These are phyloP conservation scores for Botrytis fragariae DNA, from an alignment of 2,329 filamentous ascomycete genomes.

Conservation along the genomic window DNA sequence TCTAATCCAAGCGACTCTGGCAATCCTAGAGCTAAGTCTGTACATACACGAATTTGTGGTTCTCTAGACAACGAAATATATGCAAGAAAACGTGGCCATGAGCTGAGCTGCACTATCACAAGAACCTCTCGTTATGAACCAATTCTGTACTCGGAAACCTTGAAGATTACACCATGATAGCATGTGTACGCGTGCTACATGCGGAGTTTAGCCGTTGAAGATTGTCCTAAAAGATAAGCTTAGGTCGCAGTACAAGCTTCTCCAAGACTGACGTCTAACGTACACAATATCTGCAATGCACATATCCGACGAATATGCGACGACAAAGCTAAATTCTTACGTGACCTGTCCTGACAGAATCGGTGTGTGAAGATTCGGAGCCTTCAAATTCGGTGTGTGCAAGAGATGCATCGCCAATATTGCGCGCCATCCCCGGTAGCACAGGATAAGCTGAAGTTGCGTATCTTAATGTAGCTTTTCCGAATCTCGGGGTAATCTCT, in stretches of 20 bases:
- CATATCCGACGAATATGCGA: not conserved
- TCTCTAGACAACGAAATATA: not conserved
- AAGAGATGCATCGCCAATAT: not conserved
- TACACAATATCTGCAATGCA: not conserved
- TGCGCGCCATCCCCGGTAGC: not conserved
- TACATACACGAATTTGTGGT: not conserved
- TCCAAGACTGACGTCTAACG: not conserved
- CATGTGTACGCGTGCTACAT: not conserved
- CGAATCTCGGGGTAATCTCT: not conserved
- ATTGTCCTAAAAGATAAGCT: not conserved
- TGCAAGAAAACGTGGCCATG: not conserved
- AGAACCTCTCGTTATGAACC: not conserved
- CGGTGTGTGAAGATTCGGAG: not conserved
- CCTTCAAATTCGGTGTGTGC: not conserved
- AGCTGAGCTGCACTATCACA: not conserved
- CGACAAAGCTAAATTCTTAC: not conserved
- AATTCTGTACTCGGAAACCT: not conserved
- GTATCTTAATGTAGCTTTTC: not conserved
- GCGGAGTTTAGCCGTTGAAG: not conserved
- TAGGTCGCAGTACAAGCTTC: not conserved
- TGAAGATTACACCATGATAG: not conserved
- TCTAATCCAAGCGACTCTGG: not conserved
- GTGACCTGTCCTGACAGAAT: not conserved
- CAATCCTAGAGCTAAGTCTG: not conserved
- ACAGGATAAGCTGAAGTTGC: not conserved